Evolutionary conservation across 2,329 filamentous ascomycete genomes (phyloP).

Genomic region (Botrytis squamosa): DNA sequence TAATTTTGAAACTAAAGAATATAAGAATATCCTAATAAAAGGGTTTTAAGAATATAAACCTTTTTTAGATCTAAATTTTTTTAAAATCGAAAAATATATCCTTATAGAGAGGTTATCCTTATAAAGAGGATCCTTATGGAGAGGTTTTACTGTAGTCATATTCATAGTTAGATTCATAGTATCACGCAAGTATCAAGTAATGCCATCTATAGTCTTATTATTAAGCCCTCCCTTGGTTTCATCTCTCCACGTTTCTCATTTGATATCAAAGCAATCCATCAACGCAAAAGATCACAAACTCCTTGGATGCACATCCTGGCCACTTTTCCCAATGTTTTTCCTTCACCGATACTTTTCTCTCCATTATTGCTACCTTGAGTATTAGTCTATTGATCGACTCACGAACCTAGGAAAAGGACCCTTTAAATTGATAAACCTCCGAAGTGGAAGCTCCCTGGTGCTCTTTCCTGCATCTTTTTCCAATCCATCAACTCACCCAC

Average conservation of each 20-base stretch:
- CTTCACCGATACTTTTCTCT: neutral
- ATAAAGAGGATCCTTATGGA: too few species aligned
- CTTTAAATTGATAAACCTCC: constrained; percentile 8
- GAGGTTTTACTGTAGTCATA: too few species aligned
- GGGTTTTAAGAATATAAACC: too few species aligned
- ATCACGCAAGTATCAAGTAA: neutral
- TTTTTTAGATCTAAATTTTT: too few species aligned
- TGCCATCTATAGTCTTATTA: too few species aligned
- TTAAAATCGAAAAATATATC: too few species aligned
- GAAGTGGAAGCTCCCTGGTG: neutral
- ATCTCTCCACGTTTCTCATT: neutral
- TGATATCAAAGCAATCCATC: neutral
- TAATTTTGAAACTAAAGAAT: too few species aligned
- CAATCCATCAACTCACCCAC: neutral
- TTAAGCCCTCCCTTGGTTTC: neutral
- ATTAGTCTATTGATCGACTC: neutral
- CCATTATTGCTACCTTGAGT: neutral
- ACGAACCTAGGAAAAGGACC: neutral
- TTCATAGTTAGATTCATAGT: neutral
- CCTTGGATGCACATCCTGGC: neutral
- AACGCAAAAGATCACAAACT: neutral
- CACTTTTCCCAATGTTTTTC: neutral
- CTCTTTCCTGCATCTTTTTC: neutral
- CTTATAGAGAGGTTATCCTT: too few species aligned
- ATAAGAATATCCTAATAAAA: too few species aligned